Evolutionary conservation across 768 basidiomycete species (phyloP).

Genomic region (Galerina sulciceps): DNA sequence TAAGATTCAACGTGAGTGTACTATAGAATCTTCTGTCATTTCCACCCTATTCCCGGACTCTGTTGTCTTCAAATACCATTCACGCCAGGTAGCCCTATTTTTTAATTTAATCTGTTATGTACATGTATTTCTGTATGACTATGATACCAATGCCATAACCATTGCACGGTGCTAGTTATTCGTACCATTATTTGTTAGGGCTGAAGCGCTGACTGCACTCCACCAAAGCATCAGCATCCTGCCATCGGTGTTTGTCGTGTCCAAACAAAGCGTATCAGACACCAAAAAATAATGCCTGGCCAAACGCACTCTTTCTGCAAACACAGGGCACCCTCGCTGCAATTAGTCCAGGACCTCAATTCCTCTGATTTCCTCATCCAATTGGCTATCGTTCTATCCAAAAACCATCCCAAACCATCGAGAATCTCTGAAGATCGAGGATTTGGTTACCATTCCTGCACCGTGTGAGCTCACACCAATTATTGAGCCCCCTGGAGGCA

Average conservation of each 20-base stretch:
- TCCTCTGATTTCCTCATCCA: conserved; percentile 16
- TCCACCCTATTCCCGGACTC: no score
- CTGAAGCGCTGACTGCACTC: no score
- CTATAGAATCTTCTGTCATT: no score
- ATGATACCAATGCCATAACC: neutral
- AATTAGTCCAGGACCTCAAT: conserved; percentile 18
- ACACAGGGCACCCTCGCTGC: conserved; percentile 29
- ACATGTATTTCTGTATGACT: conserved; percentile 3
- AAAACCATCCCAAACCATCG: conserved; percentile 65
- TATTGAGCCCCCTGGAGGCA: conserved; percentile 1
- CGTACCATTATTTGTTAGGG: no score
- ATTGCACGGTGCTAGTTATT: no score
- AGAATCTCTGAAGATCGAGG: conserved; percentile 68
- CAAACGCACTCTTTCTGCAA: conserved; percentile 36
- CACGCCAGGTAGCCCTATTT: neutral
- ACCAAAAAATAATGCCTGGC: conserved; percentile 49
- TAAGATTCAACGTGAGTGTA: no score
- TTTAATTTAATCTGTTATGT: neutral
- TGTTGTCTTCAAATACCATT: no score
- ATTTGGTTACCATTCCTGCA: conserved; percentile 8
- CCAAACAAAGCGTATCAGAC: conserved; percentile 50
- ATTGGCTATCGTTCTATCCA: conserved; percentile 43
- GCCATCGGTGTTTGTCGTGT: conserved; percentile 26
- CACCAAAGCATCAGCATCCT: no score
- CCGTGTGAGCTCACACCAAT: conserved; percentile 15